Base-by-base conservation (phyloP, 1,139 yeast species). In the Zygoascus sp. region DNA sequence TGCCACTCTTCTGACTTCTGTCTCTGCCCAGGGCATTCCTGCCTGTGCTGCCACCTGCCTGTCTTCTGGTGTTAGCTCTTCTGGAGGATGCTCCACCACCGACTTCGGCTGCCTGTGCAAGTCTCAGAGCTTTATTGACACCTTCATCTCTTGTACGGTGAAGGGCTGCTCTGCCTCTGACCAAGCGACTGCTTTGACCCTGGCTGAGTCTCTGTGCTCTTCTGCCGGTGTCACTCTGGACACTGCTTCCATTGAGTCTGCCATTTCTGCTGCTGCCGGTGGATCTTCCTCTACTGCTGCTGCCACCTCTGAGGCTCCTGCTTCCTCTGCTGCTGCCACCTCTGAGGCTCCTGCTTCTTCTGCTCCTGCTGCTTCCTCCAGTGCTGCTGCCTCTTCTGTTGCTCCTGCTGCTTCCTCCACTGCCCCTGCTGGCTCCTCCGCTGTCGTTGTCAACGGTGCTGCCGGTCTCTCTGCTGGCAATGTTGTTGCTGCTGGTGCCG, bases 191-290 rank as follows among this genome's bases (percentile, higher is more conserved):
- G 32, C 32, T 10, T 22, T 34, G 20, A 13, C 19, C 10, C 17
- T 25, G 13, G 45, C 45, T 11, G 40, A 34, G 40, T 13, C 20
- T n/a, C 32, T 42, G 25, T 42, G 45, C 38, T 23, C 40, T 17
- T 32, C 40, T 42, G 32, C 45, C 23, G 45, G 45, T 28, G 45
- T 35, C 13, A 32, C 45, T 25, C 23, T 42, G 16, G 44, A 32
- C 21, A 21, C 44, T 13, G 19, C 44, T 11, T 32, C 44, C 22
- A 20, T 35, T 19, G 27, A 35, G 27, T 35, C 39, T 20, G 27
- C 10, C 16, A 13, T 35, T 27, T 9, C 38, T 15, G 11, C 32
- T 41, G 21, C n/a, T 25, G n/a, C 21, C 16, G 25, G 16, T 16
- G 30, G 20, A 9, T 30, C 39, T 15, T 11, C 44, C 28, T 13